These are phyloP conservation scores for Kodamaea derodonti DNA, from an alignment of 1,139 yeast genomes.

Conservation along the genomic window DNA sequence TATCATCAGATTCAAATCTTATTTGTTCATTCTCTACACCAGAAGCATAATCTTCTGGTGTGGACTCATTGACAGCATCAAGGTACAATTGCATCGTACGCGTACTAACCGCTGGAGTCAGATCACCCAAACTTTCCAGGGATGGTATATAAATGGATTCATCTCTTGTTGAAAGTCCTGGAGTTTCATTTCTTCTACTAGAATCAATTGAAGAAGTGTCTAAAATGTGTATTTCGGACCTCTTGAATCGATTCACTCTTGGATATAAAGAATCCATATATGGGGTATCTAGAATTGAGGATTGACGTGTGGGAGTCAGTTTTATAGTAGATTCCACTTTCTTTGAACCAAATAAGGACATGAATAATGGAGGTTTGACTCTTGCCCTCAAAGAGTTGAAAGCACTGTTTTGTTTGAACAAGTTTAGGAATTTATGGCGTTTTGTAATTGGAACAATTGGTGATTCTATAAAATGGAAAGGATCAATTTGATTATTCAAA, in stretches of 20 bases:
- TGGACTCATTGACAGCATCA: not conserved
- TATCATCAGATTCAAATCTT: too few relatives aligned
- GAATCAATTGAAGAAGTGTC: not conserved
- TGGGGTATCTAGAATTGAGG: not conserved
- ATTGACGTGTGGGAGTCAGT: not conserved
- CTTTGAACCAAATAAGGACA: too few relatives aligned
- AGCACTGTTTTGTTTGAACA: too few relatives aligned
- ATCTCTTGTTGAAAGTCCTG: too few relatives aligned
- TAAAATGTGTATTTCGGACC: not conserved
- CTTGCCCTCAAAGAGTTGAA: too few relatives aligned
- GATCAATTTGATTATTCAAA: not conserved
- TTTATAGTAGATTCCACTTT: not conserved
- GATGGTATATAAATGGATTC: not conserved
- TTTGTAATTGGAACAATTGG: not conserved
- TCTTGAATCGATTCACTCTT: not conserved
- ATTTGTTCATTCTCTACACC: too few relatives aligned
- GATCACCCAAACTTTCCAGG: not conserved
- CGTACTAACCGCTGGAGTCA: not conserved
- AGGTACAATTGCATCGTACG: not conserved
- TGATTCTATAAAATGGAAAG: not conserved
- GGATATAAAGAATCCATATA: constrained; percentile 1
- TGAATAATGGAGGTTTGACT: too few relatives aligned
- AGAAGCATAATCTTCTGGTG: not conserved
- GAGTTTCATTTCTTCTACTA: not conserved
- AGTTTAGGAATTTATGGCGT: too few relatives aligned